Evolutionary conservation across 2,329 filamentous ascomycete species (phyloP), one percentile per base, ranked within the genome.

Genomic region (Colletotrichum liaoningense): DNA sequence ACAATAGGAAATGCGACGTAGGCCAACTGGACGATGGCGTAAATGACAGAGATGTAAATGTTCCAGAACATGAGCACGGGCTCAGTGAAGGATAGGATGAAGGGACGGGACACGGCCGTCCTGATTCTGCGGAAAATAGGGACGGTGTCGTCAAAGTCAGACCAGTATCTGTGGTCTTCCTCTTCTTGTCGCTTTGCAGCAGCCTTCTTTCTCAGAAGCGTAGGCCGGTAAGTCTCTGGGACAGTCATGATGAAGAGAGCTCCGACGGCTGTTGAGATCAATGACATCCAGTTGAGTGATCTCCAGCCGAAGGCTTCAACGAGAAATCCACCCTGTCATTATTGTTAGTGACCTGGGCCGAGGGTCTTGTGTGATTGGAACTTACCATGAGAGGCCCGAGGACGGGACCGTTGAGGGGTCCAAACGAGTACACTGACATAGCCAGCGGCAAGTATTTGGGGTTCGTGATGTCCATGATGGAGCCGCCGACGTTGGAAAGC

Each of bases 1-100:
- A 92, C 87, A 69, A 92, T 91, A 0, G 90, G 90, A 77, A 91
- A 91, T 42, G 89, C 89, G 22, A 91, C 89, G 80, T 92, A 92
- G 78, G 90, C 91, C 59, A 92, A 87, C 75, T 93, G 92, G 2
- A 92, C 84, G 22, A 92, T 90, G 30, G 87, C 89, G 79, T 92
- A 92, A 57, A 92, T 86, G 60, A 92, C 85, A 2, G 89, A 89
- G 70, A 92, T 88, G 77, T 92, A 92, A 46, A 92, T 80, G 78
- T 92, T 89, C 90, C 90, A 76, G 56, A 76, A 75, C 38, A 73
- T 30, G 19, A 76, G 69, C 30, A 93, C 92, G 0, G 91, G 91
- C 73, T 93, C 91, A 4, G 86, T 89, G 63, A 91, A 84, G 1
- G 88, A 86, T 87, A 93, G 90, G 4, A 88, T 81, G 69, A 92